Conservation (phyloP, 192 early-diverging fungal genomes). For the Coemansia sp. region DNA sequence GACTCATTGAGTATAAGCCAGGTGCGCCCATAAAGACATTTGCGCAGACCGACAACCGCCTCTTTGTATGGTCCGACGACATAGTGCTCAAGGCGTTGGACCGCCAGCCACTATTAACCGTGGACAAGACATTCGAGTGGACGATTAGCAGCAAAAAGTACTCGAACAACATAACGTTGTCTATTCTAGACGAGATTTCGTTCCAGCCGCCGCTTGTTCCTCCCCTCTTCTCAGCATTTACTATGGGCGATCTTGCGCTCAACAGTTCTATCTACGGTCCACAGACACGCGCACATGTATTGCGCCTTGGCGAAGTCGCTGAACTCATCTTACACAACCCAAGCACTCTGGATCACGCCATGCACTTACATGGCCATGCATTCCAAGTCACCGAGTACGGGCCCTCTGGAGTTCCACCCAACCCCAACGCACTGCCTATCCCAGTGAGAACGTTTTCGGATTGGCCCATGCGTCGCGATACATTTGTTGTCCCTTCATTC, state of each 20-base stretch:
- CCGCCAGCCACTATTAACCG: conserved; percentile 10
- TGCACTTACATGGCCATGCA: conserved; percentile 79
- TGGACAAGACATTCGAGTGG: not conserved
- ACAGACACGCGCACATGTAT: conserved; percentile 51
- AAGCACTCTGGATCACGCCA: conserved; percentile 71
- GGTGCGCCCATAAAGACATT: conserved; percentile 1
- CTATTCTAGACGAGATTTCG: not conserved
- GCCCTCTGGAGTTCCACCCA: conserved; percentile 15
- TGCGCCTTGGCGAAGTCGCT: conserved; percentile 45
- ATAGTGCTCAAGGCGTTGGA: conserved; percentile 10
- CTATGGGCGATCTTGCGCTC: not conserved
- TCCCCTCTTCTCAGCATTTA: not conserved
- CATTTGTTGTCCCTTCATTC: conserved; percentile 58
- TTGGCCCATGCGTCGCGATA: conserved; percentile 64
- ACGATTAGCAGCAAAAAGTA: not conserved
- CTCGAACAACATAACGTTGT: not conserved
- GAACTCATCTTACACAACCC: conserved; percentile 64
- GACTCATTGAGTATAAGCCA: conserved; percentile 9
- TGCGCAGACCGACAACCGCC: not conserved
- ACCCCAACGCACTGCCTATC: conserved; percentile 58
- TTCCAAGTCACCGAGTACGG: conserved; percentile 74
- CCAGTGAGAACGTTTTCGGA: conserved; percentile 64
- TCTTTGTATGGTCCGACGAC: conserved; percentile 18
- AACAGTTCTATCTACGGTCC: conserved; percentile 52
- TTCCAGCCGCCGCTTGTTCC: not conserved